phyloP scores from a whole-genome alignment of 2,329 filamentous ascomycete species.

The Fusarium succisae region DNA sequence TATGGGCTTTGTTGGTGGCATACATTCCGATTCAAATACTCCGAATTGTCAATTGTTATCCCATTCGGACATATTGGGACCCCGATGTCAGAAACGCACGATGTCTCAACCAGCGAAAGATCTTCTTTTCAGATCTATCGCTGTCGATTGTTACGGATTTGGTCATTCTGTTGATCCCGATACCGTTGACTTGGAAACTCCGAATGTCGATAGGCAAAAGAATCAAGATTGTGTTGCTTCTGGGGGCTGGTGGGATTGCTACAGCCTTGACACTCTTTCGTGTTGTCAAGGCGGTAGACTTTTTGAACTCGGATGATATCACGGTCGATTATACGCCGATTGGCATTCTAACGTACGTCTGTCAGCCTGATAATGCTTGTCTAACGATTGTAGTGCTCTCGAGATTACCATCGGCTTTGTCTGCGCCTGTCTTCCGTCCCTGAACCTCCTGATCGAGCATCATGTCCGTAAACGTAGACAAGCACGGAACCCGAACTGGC shows the following conservation, averaged over 20 bases:
- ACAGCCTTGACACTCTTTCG: constrained; percentile 32
- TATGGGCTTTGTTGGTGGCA: constrained; percentile 23
- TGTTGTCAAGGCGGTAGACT: constrained; percentile 4
- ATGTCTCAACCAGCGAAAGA: constrained; percentile 49
- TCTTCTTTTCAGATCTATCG: constrained; percentile 32
- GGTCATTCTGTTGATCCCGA: constrained; percentile 27
- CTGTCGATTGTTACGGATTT: constrained; percentile 33
- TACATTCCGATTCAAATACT: constrained; percentile 43
- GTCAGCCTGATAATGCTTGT: fast-evolving
- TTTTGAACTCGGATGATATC: constrained; percentile 32
- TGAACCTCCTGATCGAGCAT: constrained; percentile 31
- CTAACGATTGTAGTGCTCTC: constrained; percentile 8
- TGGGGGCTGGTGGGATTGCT: constrained; percentile 35
- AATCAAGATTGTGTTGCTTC: constrained; percentile 33
- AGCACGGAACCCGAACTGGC: not conserved
- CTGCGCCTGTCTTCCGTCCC: constrained; percentile 34
- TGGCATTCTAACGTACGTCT: constrained; percentile 28
- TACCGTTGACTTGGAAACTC: constrained; percentile 31
- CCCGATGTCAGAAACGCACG: constrained; percentile 34
- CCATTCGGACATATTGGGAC: constrained; percentile 54
- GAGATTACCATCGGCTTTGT: constrained; percentile 37
- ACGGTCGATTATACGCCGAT: constrained; percentile 31
- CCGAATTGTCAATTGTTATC: constrained; percentile 54
- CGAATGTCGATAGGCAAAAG: constrained; percentile 26
- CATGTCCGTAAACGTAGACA: constrained; percentile 20